These are phyloP conservation scores for Lepiota venenata DNA, from an alignment of 768 basidiomycete genomes.

Conservation along the genomic window DNA sequence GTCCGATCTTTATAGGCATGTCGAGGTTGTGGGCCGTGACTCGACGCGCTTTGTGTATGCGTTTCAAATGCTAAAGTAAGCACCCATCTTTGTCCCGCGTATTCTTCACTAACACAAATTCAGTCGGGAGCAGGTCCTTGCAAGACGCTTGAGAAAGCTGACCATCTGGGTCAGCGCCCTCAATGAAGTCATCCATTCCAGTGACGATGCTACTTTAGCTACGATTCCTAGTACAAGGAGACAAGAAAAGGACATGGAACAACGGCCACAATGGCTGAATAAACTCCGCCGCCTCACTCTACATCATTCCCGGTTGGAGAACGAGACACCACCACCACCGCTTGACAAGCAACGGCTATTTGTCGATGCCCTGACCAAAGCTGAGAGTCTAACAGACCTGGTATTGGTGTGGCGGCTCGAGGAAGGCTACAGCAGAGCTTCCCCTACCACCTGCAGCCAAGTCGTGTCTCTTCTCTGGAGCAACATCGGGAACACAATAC, in stretches of 20 bases:
- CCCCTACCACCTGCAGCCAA: constrained; percentile 1
- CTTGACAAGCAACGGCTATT: neutral
- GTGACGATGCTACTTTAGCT: neutral
- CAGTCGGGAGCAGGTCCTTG: constrained; percentile 1
- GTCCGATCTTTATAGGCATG: neutral
- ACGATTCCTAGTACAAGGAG: neutral
- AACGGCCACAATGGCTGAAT: neutral
- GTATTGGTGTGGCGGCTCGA: neutral
- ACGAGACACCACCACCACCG: neutral
- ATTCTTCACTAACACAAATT: neutral
- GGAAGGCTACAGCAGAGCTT: constrained; percentile 1
- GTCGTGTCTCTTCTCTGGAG: neutral
- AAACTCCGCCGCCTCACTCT: neutral
- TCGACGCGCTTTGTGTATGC: neutral
- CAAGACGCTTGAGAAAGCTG: neutral
- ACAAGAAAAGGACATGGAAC: neutral
- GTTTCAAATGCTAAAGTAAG: neutral
- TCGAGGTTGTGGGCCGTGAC: constrained; percentile 3
- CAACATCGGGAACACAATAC: neutral
- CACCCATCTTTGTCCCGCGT: neutral
- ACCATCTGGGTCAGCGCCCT: constrained; percentile 2
- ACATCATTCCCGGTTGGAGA: neutral
- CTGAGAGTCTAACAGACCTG: neutral
- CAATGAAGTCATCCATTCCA: constrained; percentile 2
- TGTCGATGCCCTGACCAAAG: neutral